Evolutionary conservation across 495 filamentous ascomycete genomes (phyloP).

Genomic region (Astrocystis sublimbata): DNA sequence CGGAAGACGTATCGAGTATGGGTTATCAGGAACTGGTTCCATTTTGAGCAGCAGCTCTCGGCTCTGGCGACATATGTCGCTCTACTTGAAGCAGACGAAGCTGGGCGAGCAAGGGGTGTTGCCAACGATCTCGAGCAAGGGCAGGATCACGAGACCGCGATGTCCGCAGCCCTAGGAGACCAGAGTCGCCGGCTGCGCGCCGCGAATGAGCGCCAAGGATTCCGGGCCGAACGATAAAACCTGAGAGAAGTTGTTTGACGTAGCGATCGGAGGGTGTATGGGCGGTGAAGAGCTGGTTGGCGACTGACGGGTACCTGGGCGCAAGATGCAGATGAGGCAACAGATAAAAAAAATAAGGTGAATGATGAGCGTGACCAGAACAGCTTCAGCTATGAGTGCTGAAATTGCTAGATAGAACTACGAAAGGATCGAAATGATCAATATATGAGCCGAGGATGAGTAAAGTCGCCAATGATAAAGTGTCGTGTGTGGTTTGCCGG

Average conservation of each 20-base stretch:
- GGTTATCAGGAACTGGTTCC: slow-evolving; percentile 29
- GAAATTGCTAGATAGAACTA: too few species aligned
- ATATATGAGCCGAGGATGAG: too few species aligned
- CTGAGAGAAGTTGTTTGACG: neutral
- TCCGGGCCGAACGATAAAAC: neutral
- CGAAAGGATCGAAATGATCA: too few species aligned
- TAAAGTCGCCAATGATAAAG: too few species aligned
- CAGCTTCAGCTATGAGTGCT: too few species aligned
- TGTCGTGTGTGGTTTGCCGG: too few species aligned
- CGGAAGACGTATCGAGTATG: slow-evolving; percentile 40
- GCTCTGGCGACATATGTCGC: neutral
- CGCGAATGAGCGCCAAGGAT: neutral
- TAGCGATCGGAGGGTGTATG: neutral
- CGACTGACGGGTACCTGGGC: too few species aligned
- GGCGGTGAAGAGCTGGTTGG: neutral
- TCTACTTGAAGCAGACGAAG: neutral
- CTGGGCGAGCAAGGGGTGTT: neutral
- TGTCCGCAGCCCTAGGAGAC: neutral
- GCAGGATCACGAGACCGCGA: neutral
- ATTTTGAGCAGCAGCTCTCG: slow-evolving; percentile 19
- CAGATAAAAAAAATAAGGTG: too few species aligned
- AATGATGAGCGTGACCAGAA: too few species aligned
- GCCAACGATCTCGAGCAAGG: neutral
- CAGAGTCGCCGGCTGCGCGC: neutral
- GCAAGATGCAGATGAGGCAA: too few species aligned